Conservation (phyloP, 257 asterid species). For the Plantago major region DNA sequence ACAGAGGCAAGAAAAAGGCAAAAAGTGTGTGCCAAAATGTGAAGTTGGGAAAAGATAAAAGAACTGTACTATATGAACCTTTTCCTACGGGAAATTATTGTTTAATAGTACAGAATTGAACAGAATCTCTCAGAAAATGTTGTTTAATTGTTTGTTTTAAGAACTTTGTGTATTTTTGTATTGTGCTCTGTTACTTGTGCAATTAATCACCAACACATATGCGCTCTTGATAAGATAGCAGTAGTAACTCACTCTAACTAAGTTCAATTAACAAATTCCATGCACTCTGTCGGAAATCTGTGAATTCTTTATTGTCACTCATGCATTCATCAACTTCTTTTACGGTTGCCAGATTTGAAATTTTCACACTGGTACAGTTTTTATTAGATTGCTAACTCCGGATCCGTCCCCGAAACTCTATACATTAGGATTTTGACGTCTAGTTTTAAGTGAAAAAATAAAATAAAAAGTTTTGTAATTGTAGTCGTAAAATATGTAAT, state of each 20-base stretch:
- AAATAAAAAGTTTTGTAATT: no score
- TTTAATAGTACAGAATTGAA: conserved; percentile 8
- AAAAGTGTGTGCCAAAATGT: conserved; percentile 22
- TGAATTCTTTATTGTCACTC: background rate
- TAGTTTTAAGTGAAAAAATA: no score
- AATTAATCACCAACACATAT: conserved; percentile 23
- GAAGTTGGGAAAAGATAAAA: conserved; percentile 30
- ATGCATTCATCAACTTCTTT: background rate
- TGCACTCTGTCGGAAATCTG: background rate
- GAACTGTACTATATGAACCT: conserved; percentile 19
- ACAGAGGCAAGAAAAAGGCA: conserved; percentile 20
- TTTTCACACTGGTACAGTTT: no score
- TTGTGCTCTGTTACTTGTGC: conserved; percentile 16
- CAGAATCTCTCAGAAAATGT: conserved; percentile 21
- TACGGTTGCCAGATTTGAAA: background rate
- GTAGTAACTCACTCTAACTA: background rate
- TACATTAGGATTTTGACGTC: no score
- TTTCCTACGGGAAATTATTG: conserved; percentile 10
- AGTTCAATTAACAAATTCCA: background rate
- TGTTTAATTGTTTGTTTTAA: conserved; percentile 20
- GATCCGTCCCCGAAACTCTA: no score
- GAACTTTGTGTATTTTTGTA: conserved; percentile 10
- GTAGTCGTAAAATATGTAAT: no score
- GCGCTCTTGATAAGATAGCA: conserved; percentile 11
- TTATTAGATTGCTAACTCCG: no score